These are phyloP conservation scores for Flaveria linearis DNA, from an alignment of 129 eudicot genomes.

Conservation along the genomic window DNA sequence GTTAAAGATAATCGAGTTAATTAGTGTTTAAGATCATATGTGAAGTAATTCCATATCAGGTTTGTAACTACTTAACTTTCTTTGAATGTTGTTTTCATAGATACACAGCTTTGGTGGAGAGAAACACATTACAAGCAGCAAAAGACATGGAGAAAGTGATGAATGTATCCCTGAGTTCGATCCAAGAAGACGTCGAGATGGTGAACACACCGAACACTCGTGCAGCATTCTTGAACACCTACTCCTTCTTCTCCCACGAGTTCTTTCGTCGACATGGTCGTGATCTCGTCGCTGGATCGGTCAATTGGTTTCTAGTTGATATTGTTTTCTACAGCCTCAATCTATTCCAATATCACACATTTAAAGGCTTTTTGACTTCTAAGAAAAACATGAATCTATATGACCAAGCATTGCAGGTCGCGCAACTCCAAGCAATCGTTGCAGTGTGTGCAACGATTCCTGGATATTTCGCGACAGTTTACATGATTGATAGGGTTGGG, in stretches of 20 bases:
- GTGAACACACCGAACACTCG: conserved; percentile 29
- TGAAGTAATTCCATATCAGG: neutral
- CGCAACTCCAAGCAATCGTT: conserved; percentile 43
- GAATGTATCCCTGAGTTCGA: conserved; percentile 33
- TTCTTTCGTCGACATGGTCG: conserved; percentile 58
- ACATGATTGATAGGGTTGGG: conserved; percentile 52
- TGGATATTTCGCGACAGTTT: conserved; percentile 52
- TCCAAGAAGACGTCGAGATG: conserved; percentile 13
- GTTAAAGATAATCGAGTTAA: no score
- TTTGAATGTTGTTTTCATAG: conserved; percentile 22
- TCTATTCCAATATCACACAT: conserved; percentile 43
- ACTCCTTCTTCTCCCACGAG: conserved; percentile 45
- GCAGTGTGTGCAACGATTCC: conserved; percentile 55
- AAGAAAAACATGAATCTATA: conserved; percentile 30
- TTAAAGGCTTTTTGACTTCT: neutral
- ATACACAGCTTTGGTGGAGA: conserved; percentile 63
- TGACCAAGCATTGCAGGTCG: conserved; percentile 44
- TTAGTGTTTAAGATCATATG: no score
- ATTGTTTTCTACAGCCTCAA: conserved; percentile 55
- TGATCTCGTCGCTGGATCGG: conserved; percentile 49
- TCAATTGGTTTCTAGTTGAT: conserved; percentile 51
- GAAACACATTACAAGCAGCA: conserved; percentile 54
- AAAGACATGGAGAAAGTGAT: conserved; percentile 58
- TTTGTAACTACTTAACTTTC: neutral
- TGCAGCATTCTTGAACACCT: conserved; percentile 33